These are phyloP conservation scores for Protomyces macrosporus DNA, from an alignment of 1,139 yeast genomes.

Conservation along the genomic window DNA sequence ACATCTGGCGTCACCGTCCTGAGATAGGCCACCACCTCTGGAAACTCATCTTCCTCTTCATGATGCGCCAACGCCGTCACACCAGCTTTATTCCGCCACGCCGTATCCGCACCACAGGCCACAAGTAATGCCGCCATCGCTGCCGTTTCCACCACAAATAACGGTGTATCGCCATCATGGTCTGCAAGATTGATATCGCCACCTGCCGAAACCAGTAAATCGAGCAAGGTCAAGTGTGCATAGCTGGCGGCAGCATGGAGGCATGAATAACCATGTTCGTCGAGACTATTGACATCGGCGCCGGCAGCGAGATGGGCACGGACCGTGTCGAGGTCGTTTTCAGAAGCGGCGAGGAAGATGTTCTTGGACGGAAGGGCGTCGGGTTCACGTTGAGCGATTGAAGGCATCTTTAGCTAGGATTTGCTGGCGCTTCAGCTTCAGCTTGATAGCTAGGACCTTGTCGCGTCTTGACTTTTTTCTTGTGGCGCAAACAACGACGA, in stretches of 20 bases:
- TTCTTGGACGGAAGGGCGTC: not conserved
- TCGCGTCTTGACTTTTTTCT: not conserved
- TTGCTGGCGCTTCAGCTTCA: not conserved
- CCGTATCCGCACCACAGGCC: constrained; percentile 37
- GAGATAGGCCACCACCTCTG: constrained; percentile 25
- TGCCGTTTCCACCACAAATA: constrained; percentile 79
- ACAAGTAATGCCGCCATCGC: constrained; percentile 60
- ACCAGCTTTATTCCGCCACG: constrained; percentile 20
- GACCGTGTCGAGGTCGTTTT: constrained; percentile 23
- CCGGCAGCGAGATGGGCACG: constrained; percentile 19
- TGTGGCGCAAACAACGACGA: not conserved
- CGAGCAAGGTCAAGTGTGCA: constrained; percentile 61
- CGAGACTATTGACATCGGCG: constrained; percentile 20
- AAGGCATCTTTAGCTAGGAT: constrained; percentile 1
- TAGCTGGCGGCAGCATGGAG: constrained; percentile 28
- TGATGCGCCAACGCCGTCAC: constrained; percentile 15
- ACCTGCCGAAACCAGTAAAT: constrained; percentile 53
- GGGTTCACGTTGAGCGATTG: constrained; percentile 1
- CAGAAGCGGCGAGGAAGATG: constrained; percentile 27
- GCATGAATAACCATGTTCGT: constrained; percentile 25
- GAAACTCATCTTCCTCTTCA: constrained; percentile 25
- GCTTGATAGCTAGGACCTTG: not conserved
- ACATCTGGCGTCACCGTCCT: not conserved
- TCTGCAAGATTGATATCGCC: constrained; percentile 83
- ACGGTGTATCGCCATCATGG: constrained; percentile 88